These are phyloP conservation scores for Gonium pectorale DNA, from an alignment of 139 green algal species.

Conservation along the genomic window DNA sequence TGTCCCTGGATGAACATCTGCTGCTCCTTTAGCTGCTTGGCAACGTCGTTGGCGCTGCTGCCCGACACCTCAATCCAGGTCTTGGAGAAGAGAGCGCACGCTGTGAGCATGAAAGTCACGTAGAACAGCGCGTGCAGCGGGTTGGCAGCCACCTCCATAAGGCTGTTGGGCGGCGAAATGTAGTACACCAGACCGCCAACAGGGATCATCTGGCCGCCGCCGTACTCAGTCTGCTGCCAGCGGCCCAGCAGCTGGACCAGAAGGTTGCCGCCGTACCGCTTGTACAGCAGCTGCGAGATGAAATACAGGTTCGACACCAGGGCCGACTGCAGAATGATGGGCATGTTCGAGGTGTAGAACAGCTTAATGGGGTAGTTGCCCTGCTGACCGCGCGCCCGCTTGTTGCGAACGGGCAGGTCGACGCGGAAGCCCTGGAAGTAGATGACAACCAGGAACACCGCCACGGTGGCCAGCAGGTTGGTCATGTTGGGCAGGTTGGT, in stretches of 20 bases:
- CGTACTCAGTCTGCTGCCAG: slow-evolving; percentile 78
- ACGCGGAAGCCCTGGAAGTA: slow-evolving; percentile 94
- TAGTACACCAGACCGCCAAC: slow-evolving; percentile 99
- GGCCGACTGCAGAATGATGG: slow-evolving; percentile 99
- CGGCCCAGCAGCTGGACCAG: slow-evolving; percentile 86
- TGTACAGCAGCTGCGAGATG: slow-evolving; percentile 99
- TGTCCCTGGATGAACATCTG: slow-evolving; percentile 95
- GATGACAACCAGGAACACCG: slow-evolving; percentile 98
- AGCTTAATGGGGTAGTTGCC: slow-evolving; percentile 99
- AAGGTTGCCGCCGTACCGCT: slow-evolving; percentile 94
- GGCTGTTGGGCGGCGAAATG: slow-evolving; percentile 91
- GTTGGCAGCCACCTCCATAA: slow-evolving; percentile 91
- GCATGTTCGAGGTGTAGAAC: slow-evolving; percentile 99
- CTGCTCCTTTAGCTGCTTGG: slow-evolving; percentile 98
- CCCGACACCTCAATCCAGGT: slow-evolving; percentile 99
- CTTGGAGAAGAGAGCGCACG: slow-evolving; percentile 99
- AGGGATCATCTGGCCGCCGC: slow-evolving; percentile 81
- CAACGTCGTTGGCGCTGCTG: slow-evolving; percentile 93
- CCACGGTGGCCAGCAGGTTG: slow-evolving; percentile 95
- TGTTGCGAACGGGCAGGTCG: slow-evolving; percentile 96
- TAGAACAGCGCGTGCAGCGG: slow-evolving; percentile 98
- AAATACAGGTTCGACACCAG: slow-evolving; percentile 99
- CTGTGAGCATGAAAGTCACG: slow-evolving; percentile 97
- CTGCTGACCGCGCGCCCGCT: slow-evolving; percentile 88
- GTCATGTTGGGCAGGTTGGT: slow-evolving; percentile 97